Percentiles rank a stretch among this genome's conserved stretches.
These are phyloP conservation scores for Rhododendron williamsianum DNA, from an alignment of 148 eudicot species.

Conservation along the genomic window DNA sequence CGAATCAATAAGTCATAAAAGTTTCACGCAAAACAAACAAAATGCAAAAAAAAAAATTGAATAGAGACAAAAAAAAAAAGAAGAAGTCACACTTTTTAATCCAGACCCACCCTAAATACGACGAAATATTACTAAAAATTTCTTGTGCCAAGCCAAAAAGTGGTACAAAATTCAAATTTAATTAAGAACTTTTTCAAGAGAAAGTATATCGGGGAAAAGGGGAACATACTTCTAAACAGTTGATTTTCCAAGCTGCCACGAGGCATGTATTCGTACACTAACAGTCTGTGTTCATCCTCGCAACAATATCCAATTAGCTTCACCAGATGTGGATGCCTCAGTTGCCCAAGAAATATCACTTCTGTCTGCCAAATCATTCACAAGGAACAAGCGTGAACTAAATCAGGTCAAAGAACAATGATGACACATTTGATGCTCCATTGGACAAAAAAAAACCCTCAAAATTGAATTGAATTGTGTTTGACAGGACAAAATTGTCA, in stretches of 20 bases:
- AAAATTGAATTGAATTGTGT: neutral
- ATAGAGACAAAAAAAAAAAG: no score
- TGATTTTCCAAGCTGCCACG: conserved; percentile 74
- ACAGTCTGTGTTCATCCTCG: conserved; percentile 60
- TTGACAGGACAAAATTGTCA: neutral
- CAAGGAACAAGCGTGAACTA: neutral
- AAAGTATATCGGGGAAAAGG: neutral
- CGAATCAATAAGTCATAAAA: no score
- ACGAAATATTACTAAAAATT: neutral
- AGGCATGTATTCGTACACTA: conserved; percentile 67
- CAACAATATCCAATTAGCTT: conserved; percentile 71
- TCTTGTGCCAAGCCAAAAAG: neutral
- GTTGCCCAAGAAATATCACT: conserved; percentile 59
- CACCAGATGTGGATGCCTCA: conserved; percentile 63
- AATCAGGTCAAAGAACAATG: neutral
- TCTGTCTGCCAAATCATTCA: conserved; percentile 36
- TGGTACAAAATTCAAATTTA: neutral
- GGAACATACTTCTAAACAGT: conserved; percentile 56
- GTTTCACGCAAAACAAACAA: no score
- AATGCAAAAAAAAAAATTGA: no score
- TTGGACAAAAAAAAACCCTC: neutral
- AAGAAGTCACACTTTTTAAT: no score
- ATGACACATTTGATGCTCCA: neutral
- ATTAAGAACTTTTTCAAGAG: neutral
- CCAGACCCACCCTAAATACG: no score